These are phyloP conservation scores for Aspergillus melleus DNA, from an alignment of 2,329 filamentous ascomycete species.

Conservation along the genomic window DNA sequence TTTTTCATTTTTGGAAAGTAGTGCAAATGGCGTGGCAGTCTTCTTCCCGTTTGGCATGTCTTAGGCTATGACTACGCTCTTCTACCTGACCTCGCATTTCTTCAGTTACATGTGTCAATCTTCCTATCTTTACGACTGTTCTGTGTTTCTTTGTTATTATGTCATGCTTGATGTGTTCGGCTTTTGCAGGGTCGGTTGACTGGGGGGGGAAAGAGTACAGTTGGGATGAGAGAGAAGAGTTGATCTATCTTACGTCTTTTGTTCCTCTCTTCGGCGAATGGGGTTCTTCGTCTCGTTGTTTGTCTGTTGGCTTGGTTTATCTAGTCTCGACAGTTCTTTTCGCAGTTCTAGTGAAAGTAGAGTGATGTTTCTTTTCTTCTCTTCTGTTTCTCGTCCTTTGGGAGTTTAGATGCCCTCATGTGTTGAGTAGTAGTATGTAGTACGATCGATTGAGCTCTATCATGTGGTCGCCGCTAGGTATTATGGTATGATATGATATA, in stretches of 20 bases:
- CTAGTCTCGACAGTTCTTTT: neutral
- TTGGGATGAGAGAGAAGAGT: constrained; percentile 9
- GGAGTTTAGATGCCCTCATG: no score
- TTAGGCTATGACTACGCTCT: constrained; percentile 11
- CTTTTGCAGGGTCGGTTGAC: constrained; percentile 9
- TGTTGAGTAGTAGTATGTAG: neutral
- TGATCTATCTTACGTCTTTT: constrained; percentile 19
- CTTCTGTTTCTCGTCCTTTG: no score
- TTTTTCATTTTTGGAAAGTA: constrained; percentile 29
- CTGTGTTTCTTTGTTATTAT: constrained; percentile 29
- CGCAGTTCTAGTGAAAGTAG: constrained; percentile 6
- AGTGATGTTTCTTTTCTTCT: constrained; percentile 5
- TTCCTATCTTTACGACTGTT: constrained; percentile 13
- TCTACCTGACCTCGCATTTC: constrained; percentile 1
- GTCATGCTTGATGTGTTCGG: constrained; percentile 16
- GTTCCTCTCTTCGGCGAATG: constrained; percentile 27
- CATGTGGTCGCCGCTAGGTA: neutral
- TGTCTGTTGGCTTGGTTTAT: constrained; percentile 23
- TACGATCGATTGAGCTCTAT: constrained; percentile 6
- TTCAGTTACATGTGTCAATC: constrained; percentile 1
- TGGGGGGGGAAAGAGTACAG: constrained; percentile 10
- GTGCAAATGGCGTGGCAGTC: constrained; percentile 27
- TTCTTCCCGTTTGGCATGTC: constrained; percentile 14
- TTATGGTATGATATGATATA: no score
- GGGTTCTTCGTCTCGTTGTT: constrained; percentile 19